These are phyloP conservation scores for Scleroderma citrinum DNA, from an alignment of 768 basidiomycete species.

Conservation along the genomic window DNA sequence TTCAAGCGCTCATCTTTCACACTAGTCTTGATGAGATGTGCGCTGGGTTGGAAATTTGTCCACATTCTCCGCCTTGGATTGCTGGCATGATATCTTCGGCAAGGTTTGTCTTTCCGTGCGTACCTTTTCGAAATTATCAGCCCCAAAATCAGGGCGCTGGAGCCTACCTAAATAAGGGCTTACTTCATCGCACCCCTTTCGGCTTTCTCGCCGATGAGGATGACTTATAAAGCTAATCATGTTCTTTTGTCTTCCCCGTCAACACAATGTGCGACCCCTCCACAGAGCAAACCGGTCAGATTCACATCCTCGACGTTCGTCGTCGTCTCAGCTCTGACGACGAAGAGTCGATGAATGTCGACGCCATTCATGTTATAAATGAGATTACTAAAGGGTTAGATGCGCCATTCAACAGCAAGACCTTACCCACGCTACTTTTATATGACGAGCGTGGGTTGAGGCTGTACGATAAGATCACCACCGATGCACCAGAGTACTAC, in stretches of 20 bases:
- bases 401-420: constrained; percentile 48
- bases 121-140: too few relatives aligned
- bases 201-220: constrained; percentile 57
- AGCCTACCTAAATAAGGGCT: background rate
- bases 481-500: constrained; percentile 78
- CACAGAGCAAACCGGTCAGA: background rate
- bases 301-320: constrained; percentile 32
- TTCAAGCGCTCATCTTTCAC: too few relatives aligned
- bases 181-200: background rate
- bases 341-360: constrained; percentile 12
- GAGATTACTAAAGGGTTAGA: constrained; percentile 52
- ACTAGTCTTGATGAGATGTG: too few relatives aligned
- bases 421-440: constrained; percentile 75
- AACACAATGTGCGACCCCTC: constrained; percentile 10
- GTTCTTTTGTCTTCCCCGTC: background rate
- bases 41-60: too few relatives aligned
- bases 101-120: too few relatives aligned
- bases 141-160: constrained; percentile 43
- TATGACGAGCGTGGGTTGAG: constrained; percentile 84
- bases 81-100: too few relatives aligned
- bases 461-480: constrained; percentile 84
- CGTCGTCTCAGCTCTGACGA: constrained; percentile 11
- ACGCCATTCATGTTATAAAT: constrained; percentile 34
- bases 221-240: constrained; percentile 29
- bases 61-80: too few relatives aligned